phyloP scores from a whole-genome alignment of 169 alveolate species.

The Cryptosporidium ryanae region DNA sequence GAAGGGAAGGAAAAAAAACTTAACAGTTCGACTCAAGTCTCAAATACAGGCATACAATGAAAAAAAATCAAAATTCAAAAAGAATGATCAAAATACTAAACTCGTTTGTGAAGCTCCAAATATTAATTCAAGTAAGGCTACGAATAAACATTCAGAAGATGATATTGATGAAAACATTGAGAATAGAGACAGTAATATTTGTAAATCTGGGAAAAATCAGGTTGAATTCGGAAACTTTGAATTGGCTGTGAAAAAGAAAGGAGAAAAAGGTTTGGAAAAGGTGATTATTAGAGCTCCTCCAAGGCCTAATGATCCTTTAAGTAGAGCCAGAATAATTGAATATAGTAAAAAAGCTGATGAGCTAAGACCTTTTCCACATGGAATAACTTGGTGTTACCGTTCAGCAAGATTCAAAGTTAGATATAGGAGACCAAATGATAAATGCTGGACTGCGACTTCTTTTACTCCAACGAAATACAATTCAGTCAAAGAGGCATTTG shows the following conservation, averaged over 20 bases:
- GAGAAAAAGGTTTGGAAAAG: background rate
- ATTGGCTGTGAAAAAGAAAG: background rate
- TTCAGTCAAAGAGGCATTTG: slow-evolving; percentile 63
- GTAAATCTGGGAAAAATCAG: background rate
- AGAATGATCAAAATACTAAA: no score
- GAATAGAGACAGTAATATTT: no score
- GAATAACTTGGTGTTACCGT: slow-evolving; percentile 73
- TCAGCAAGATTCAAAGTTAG: slow-evolving; percentile 75
- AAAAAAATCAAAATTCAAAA: no score
- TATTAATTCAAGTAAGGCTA: no score
- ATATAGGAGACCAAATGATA: slow-evolving; percentile 61
- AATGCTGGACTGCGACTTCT: slow-evolving; percentile 73
- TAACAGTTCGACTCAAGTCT: no score
- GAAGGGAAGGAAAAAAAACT: no score
- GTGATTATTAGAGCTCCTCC: slow-evolving; percentile 61
- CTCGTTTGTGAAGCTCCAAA: no score
- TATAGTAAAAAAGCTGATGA: slow-evolving; percentile 60
- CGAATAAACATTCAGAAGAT: no score
- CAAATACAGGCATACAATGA: no score
- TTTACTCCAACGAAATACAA: slow-evolving; percentile 56
- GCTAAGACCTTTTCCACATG: slow-evolving; percentile 72
- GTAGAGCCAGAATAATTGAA: slow-evolving; percentile 72
- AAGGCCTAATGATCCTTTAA: slow-evolving; percentile 57
- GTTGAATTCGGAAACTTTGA: background rate
- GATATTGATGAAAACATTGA: no score